Evolutionary conservation across 2,329 filamentous ascomycete species (phyloP), one percentile per base, ranked within the genome.

Genomic region (Phialemonium atrogriseum): DNA sequence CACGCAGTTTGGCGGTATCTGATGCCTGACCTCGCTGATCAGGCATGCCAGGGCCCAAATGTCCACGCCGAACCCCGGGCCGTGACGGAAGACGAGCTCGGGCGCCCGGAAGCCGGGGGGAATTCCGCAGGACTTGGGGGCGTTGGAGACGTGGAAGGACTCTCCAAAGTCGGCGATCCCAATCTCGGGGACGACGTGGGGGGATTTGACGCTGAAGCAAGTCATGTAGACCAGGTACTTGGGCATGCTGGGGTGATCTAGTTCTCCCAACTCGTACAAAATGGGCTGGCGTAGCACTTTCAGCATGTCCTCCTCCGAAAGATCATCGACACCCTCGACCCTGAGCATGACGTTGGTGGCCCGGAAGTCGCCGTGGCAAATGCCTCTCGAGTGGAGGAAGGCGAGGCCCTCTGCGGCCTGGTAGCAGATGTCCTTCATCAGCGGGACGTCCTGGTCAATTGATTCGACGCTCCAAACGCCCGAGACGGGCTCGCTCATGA

Each of bases 341-440:
- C 26, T 33, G 14, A 35, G 15, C 4, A 41, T 10, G 25, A 39
- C 34, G 20, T 39, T 42, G 15, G 24, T 15, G 4, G 28, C 15
- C 3, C 42, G 34, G 24, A 42, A 42, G 24, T 44, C 38, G 13
- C 38, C 42, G 15, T 44, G 38, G 17, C 38, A 42, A 7, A 41
- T 20, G 2, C 19, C 24, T 4, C 15, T 33, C 5, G 29, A 24
- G 31, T 42, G 38, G 7, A 41, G 23, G 9, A 41, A 34, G 3
- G 27, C 12, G 23, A 44, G 24, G 8, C 34, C 32, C 9, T 28
- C 14, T 4, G 32, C 33, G 14, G 39, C 23, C 27, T 38, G 42
- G 24, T 35, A 33, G 27, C 38, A 39, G 19, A 41, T 27, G 24
- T 33, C 36, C 10, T 43, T 43, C 15, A 39, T 7, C 5, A 38